These are phyloP conservation scores for Aspergillus calidoustus DNA, from an alignment of 2,329 filamentous ascomycete genomes.

Conservation along the genomic window DNA sequence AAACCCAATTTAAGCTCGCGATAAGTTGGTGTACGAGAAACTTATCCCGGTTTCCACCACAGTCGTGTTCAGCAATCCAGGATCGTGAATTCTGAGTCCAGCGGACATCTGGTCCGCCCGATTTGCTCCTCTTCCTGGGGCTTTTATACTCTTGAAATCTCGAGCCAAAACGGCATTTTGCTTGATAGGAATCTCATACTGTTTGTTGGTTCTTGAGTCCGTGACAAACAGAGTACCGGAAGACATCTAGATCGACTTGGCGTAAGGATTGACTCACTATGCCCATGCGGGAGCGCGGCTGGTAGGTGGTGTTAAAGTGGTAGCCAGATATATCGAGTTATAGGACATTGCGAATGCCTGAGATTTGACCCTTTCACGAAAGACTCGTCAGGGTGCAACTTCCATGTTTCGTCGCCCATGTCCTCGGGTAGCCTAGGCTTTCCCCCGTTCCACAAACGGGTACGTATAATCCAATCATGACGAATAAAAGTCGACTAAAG, in stretches of 20 bases:
- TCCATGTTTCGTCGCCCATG: too few relatives aligned
- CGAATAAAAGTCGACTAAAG: too few relatives aligned
- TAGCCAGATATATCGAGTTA: too few relatives aligned
- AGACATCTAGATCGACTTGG: slow-evolving; percentile 18
- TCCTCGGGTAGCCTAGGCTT: too few relatives aligned
- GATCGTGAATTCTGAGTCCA: slow-evolving; percentile 40
- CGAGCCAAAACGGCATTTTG: slow-evolving; percentile 34
- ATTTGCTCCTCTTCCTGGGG: slow-evolving; percentile 19
- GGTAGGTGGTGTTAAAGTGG: too few relatives aligned
- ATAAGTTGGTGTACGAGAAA: slow-evolving; percentile 34
- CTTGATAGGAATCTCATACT: slow-evolving; percentile 36
- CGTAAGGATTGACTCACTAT: not conserved
- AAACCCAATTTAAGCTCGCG: not conserved
- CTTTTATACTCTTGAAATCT: slow-evolving; percentile 36
- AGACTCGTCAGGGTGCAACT: too few relatives aligned
- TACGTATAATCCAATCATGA: too few relatives aligned
- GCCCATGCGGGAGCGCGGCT: not conserved
- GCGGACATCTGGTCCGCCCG: slow-evolving; percentile 29
- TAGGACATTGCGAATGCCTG: too few relatives aligned
- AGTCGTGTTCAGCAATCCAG: slow-evolving; percentile 40
- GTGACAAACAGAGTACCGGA: slow-evolving; percentile 26
- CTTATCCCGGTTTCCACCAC: slow-evolving; percentile 37
- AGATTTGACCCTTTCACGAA: not conserved
- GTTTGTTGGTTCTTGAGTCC: slow-evolving; percentile 34
- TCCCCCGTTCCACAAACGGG: too few relatives aligned